Conservation (phyloP, 2,329 filamentous ascomycete genomes). For the Fusarium guadeloupense region DNA sequence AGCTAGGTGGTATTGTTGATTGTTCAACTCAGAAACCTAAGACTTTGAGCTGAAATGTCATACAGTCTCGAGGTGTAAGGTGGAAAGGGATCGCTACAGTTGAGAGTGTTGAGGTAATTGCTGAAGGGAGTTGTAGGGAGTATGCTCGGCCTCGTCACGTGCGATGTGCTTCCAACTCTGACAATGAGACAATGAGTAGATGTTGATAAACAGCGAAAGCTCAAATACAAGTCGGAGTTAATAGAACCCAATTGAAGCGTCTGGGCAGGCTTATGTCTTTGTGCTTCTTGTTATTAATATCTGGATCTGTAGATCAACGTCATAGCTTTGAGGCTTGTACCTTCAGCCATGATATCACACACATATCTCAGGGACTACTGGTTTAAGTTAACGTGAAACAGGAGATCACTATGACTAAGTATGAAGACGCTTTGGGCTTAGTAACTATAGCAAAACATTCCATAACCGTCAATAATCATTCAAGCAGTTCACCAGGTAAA, state of each 20-base stretch:
- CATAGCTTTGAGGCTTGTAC: constrained; percentile 2
- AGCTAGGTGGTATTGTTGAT: constrained; percentile 8
- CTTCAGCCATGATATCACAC: constrained; percentile 10
- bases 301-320: constrained; percentile 20
- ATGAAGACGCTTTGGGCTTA: background rate
- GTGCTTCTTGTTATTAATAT: background rate
- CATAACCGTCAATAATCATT: background rate
- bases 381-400: background rate
- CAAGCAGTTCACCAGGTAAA: background rate
- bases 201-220: background rate
- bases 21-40: constrained; percentile 6
- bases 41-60: background rate
- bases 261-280: background rate
- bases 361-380: constrained; percentile 8
- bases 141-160: constrained; percentile 30
- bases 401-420: background rate
- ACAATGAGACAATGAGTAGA: background rate
- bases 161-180: background rate
- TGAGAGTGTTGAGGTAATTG: constrained; percentile 6
- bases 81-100: constrained; percentile 6
- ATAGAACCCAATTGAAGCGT: background rate
- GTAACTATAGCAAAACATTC: constrained; percentile 6
- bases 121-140: background rate
- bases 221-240: background rate
- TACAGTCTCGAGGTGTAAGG: background rate